A percentile compares a stretch with the other conserved stretches of the same genome.
phyloP scores from a whole-genome alignment of 2,329 filamentous ascomycete genomes.

The Colletotrichum caudatum region DNA sequence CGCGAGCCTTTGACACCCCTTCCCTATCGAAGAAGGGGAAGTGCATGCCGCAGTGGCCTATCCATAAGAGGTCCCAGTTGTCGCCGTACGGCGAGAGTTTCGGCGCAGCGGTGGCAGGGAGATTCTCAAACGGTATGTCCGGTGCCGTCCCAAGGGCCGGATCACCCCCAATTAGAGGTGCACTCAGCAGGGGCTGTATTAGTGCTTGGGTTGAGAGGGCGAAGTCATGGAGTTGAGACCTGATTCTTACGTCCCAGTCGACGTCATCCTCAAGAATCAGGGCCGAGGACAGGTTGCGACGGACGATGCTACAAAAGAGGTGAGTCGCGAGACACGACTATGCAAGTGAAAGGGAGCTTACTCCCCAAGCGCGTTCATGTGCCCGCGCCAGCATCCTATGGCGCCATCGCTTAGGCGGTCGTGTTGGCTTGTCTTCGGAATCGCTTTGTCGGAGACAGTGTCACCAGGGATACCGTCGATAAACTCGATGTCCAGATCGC shows the following conservation, averaged over 20 bases:
- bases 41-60: conserved; percentile 60
- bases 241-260: conserved; percentile 68
- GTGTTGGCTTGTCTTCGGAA: conserved; percentile 51
- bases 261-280: conserved; percentile 68
- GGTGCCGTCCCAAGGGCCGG: conserved; percentile 40
- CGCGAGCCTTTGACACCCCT: conserved; percentile 47
- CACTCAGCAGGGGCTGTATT: conserved; percentile 47
- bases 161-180: conserved; percentile 43
- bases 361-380: conserved; percentile 54
- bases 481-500: conserved; percentile 58
- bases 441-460: conserved; percentile 52
- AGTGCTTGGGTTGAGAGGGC: conserved; percentile 53
- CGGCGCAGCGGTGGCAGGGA: conserved; percentile 42
- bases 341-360: conserved; percentile 35
- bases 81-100: conserved; percentile 60
- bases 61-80: conserved; percentile 65
- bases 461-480: conserved; percentile 58
- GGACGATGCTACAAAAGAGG: conserved; percentile 53
- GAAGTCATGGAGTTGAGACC: conserved; percentile 59
- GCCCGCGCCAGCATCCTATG: conserved; percentile 54
- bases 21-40: conserved; percentile 45
- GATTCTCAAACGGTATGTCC: conserved; percentile 44
- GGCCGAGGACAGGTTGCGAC: conserved; percentile 59
- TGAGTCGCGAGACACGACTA: neutral
- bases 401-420: conserved; percentile 46